Percentiles rank a stretch among this genome's conserved stretches.
Evolutionary conservation across 108 stramenopile genomes (phyloP).

Genomic region (Poteriospumella lacustris): DNA sequence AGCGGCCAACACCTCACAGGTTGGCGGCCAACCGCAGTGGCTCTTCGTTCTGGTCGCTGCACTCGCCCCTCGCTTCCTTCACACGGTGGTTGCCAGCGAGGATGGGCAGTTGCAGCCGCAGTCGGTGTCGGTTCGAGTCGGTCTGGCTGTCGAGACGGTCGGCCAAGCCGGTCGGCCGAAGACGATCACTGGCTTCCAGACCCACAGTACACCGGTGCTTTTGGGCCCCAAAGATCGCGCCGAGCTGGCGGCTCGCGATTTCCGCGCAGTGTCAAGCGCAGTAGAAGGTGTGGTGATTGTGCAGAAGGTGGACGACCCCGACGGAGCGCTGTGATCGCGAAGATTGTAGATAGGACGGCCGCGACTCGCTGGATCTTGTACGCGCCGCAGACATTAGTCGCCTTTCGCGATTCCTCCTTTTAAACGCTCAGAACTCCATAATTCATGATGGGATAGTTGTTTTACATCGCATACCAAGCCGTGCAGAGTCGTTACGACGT

Average conservation of each 20-base stretch:
- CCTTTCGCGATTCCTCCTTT: too few species aligned
- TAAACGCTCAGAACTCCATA: too few species aligned
- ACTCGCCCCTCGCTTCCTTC: conserved; percentile 95
- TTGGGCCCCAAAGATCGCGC: conserved; percentile 85
- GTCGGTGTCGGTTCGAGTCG: conserved; percentile 91
- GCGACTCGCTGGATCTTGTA: too few species aligned
- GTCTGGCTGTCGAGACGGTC: conserved; percentile 98
- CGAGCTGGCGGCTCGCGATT: conserved; percentile 92
- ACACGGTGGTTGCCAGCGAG: too few species aligned
- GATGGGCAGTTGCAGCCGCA: conserved; percentile 74
- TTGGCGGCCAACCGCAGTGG: conserved; percentile 66
- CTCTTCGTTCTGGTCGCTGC: conserved; percentile 89
- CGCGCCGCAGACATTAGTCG: too few species aligned
- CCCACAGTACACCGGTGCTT: conserved; percentile 96
- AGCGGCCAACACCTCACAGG: not conserved
- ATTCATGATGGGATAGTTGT: too few species aligned
- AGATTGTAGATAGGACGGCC: too few species aligned
- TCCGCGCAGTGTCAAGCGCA: conserved; percentile 70
- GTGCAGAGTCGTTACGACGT: too few species aligned
- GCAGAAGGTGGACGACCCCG: not conserved
- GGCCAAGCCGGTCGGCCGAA: conserved; percentile 99
- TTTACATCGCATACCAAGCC: too few species aligned
- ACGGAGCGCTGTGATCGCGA: too few species aligned
- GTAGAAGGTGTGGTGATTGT: conserved; percentile 90
- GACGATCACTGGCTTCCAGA: conserved; percentile 99